Evolutionary conservation across 306 rosid genomes (phyloP).

Genomic region (Cajanus cajan): DNA sequence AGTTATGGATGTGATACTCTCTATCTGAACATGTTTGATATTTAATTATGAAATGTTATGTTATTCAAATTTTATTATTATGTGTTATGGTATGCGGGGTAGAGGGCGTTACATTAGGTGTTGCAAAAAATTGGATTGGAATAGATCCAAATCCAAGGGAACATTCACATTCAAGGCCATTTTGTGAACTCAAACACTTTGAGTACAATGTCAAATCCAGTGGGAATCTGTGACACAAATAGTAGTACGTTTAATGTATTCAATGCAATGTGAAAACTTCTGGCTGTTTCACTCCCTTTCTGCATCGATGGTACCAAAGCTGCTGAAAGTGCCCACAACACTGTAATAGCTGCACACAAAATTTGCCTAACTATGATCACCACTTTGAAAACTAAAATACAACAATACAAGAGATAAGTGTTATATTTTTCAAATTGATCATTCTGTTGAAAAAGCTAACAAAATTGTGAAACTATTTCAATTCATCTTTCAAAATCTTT

Average conservation of each 20-base stretch:
- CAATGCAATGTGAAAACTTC: conserved; percentile 80
- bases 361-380: conserved; percentile 9
- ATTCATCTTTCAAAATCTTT: neutral
- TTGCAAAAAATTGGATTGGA: neutral
- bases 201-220: conserved; percentile 66
- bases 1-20: no score
- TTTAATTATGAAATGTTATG: no score
- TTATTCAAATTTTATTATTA: no score
- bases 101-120: no score
- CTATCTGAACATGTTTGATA: no score
- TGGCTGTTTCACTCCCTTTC: conserved; percentile 78
- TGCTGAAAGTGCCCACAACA: conserved; percentile 82
- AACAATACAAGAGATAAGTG: no score
- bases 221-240: conserved; percentile 70
- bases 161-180: conserved; percentile 48
- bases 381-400: no score
- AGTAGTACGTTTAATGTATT: conserved; percentile 58
- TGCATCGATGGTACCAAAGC: conserved; percentile 85
- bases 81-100: no score
- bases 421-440: no score
- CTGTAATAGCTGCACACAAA: conserved; percentile 60
- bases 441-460: neutral
- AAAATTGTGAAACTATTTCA: neutral
- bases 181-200: conserved; percentile 74
- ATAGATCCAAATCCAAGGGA: neutral